Evolutionary conservation across 768 basidiomycete species (phyloP).

Genomic region (Mycena vitilis): DNA sequence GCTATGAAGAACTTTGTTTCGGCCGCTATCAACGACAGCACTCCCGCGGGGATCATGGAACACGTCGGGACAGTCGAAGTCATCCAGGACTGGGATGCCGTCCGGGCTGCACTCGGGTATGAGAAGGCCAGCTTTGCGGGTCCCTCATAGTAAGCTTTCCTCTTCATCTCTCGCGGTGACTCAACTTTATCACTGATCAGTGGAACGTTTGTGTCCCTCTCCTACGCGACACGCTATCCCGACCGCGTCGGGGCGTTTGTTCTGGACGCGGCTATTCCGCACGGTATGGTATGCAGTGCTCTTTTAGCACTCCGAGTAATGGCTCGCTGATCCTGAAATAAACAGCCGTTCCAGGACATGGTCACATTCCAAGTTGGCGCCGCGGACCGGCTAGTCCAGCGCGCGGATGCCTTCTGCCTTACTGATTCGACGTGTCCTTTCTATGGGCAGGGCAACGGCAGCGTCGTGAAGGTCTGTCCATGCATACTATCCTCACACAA

Average conservation of each 20-base stretch:
- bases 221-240: conserved; percentile 29
- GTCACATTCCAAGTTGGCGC: conserved; percentile 30
- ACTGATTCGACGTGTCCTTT: conserved; percentile 35
- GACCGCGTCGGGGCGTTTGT: conserved; percentile 29
- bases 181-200: not conserved
- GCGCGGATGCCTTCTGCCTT: conserved; percentile 37
- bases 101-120: conserved; percentile 32
- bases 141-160: conserved; percentile 31
- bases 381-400: conserved; percentile 32
- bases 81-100: conserved; percentile 31
- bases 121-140: conserved; percentile 25
- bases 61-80: conserved; percentile 24
- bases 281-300: not conserved
- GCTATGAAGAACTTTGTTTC: conserved; percentile 24
- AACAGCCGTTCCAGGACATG: conserved; percentile 30
- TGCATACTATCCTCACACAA: no score
- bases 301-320: not conserved
- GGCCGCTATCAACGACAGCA: conserved; percentile 8
- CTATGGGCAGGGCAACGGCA: conserved; percentile 36
- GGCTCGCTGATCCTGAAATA: no score
- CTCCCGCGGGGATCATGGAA: conserved; percentile 30
- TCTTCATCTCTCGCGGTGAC: no score
- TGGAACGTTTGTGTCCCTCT: conserved; percentile 20
- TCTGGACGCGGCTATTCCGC: conserved; percentile 24
- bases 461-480: conserved; percentile 49